These are phyloP conservation scores for Chaetomiaceae sp. DNA, from an alignment of 2,329 filamentous ascomycete genomes.

Conservation along the genomic window DNA sequence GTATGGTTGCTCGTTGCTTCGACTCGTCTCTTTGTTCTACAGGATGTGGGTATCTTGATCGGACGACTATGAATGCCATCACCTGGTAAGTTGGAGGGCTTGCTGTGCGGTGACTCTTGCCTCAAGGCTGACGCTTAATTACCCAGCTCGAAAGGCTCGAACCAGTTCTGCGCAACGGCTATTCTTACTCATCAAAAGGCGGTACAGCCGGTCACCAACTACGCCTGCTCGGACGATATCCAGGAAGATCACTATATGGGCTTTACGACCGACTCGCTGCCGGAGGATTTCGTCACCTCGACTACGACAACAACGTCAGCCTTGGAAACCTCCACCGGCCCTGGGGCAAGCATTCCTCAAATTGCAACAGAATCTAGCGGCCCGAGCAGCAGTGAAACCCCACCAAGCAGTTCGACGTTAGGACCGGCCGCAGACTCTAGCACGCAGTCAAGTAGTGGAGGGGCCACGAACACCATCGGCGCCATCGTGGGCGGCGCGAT, in stretches of 20 bases:
- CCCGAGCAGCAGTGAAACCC: background rate
- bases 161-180: conserved; percentile 33
- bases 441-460: background rate
- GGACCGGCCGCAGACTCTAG: background rate
- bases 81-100: conserved; percentile 32
- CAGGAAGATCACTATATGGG: conserved; percentile 9
- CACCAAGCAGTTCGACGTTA: background rate
- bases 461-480: conserved; percentile 26
- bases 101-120: background rate
- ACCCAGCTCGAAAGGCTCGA: conserved; percentile 4
- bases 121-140: background rate
- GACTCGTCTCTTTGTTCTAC: conserved; percentile 32
- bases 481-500: conserved; percentile 35
- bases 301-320: background rate
- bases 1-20: conserved; percentile 36
- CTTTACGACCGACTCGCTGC: conserved; percentile 1
- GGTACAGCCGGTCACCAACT: conserved; percentile 34
- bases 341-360: background rate
- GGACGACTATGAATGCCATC: conserved; percentile 32
- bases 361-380: background rate
- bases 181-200: conserved; percentile 32
- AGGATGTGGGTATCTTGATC: conserved; percentile 32
- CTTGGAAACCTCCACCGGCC: background rate
- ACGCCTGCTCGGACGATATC: conserved; percentile 30
- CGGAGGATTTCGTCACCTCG: background rate